These are phyloP conservation scores for Cercospora sp. DNA, from an alignment of 2,329 filamentous ascomycete species.

Conservation along the genomic window DNA sequence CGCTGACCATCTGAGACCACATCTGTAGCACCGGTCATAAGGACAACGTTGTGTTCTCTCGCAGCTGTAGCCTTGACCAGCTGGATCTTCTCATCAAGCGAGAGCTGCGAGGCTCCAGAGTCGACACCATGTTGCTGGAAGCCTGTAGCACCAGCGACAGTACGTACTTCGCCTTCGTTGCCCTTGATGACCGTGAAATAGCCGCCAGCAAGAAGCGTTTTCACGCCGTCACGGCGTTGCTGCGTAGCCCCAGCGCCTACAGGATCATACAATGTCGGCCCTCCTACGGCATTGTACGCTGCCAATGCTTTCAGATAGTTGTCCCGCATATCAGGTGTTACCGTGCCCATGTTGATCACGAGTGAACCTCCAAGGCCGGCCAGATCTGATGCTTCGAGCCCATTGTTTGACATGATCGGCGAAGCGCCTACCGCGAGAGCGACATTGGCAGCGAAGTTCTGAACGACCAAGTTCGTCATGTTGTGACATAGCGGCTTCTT, in stretches of 20 bases:
- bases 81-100: constrained; percentile 56
- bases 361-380: constrained; percentile 73
- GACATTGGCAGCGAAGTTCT: constrained; percentile 92
- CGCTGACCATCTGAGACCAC: constrained; percentile 71
- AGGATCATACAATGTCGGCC: constrained; percentile 82
- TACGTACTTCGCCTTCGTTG: constrained; percentile 83
- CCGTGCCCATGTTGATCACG: constrained; percentile 93
- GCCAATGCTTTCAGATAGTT: constrained; percentile 73
- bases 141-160: constrained; percentile 61
- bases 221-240: constrained; percentile 69
- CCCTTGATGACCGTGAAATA: constrained; percentile 90
- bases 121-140: constrained; percentile 79
- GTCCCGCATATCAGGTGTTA: constrained; percentile 69
- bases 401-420: constrained; percentile 92
- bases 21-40: constrained; percentile 81
- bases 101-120: constrained; percentile 60
- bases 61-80: constrained; percentile 67
- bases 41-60: constrained; percentile 68
- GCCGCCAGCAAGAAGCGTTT: constrained; percentile 68
- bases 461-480: constrained; percentile 96
- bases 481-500: constrained; percentile 76
- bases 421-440: constrained; percentile 80
- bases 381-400: constrained; percentile 78
- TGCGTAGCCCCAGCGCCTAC: constrained; percentile 84
- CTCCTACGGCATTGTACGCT: constrained; percentile 76